Evolutionary conservation across 805 yeast genomes (phyloP).

Genomic region (Ogataea sp.): DNA sequence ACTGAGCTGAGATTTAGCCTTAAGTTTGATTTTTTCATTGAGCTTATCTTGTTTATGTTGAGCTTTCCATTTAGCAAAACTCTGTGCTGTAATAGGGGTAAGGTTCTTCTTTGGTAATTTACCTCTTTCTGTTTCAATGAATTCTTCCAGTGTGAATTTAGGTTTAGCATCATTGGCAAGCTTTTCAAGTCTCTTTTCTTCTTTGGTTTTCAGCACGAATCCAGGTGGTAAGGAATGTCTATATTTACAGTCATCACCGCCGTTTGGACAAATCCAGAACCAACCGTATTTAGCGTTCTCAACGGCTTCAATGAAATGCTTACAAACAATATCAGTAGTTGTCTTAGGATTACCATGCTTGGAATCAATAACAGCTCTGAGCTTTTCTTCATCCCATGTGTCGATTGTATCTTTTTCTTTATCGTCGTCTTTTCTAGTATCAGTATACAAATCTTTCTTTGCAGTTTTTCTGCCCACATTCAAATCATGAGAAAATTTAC

Average conservation of each 20-base stretch:
- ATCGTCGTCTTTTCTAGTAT: conserved; percentile 51
- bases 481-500: conserved; percentile 91
- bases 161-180: conserved; percentile 79
- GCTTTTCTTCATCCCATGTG: conserved; percentile 93
- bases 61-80: conserved; percentile 78
- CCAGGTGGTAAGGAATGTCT: conserved; percentile 96
- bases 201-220: conserved; percentile 92
- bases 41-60: conserved; percentile 54
- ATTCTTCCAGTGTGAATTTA: conserved; percentile 90
- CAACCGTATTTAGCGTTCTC: conserved; percentile 97
- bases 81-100: conserved; percentile 80
- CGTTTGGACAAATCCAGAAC: conserved; percentile 98
- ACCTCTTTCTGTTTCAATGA: conserved; percentile 87
- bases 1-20: conserved; percentile 40
- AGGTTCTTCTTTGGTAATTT: conserved; percentile 64
- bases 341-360: conserved; percentile 94
- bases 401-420: conserved; percentile 88
- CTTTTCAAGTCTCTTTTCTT: conserved; percentile 84
- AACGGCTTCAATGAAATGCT: conserved; percentile 90
- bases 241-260: conserved; percentile 89
- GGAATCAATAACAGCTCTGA: conserved; percentile 75
- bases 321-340: conserved; percentile 93
- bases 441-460: conserved; percentile 89
- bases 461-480: conserved; percentile 78
- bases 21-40: conserved; percentile 20